phyloP scores from a whole-genome alignment of 2,329 filamentous ascomycete species.

The Magnaporthiopsis incrustans region DNA sequence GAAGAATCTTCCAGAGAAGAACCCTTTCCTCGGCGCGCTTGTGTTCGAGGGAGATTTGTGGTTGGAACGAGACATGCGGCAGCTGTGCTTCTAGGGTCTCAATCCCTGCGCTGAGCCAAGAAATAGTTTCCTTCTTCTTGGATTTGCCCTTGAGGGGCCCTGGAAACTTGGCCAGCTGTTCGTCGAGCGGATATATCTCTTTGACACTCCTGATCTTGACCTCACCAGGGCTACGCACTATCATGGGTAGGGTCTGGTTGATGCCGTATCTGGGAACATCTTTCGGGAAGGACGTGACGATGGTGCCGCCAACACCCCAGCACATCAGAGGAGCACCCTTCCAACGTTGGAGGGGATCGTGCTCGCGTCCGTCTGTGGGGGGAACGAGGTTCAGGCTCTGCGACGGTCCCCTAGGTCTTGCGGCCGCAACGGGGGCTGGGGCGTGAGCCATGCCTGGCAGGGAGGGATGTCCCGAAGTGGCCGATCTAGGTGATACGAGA shows the following conservation, averaged over 20 bases:
- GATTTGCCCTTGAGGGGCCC: conserved; percentile 82
- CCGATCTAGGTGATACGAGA: conserved; percentile 28
- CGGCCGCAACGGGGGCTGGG: conserved; percentile 11
- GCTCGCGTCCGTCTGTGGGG: conserved; percentile 57
- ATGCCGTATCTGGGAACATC: conserved; percentile 80
- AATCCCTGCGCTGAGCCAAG: conserved; percentile 75
- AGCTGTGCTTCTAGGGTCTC: conserved; percentile 58
- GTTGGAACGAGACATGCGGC: conserved; percentile 40
- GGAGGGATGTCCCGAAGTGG: conserved; percentile 9
- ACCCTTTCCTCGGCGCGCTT: conserved; percentile 73
- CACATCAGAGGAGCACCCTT: conserved; percentile 78
- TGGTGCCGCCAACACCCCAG: conserved; percentile 79
- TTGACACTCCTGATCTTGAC: conserved; percentile 71
- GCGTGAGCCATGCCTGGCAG: conserved; percentile 3
- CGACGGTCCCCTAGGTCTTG: conserved; percentile 43
- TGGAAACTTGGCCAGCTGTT: conserved; percentile 73
- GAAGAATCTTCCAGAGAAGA: conserved; percentile 80
- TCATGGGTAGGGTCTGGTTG: conserved; percentile 63
- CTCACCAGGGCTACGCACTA: conserved; percentile 75
- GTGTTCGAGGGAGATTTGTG: conserved; percentile 47
- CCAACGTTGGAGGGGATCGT: conserved; percentile 82
- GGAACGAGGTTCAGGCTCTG: conserved; percentile 49
- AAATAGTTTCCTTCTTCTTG: conserved; percentile 87
- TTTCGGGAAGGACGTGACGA: conserved; percentile 82
- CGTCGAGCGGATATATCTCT: conserved; percentile 61